Evolutionary conservation across 306 rosid species (phyloP).

Genomic region (Vicia faba): DNA sequence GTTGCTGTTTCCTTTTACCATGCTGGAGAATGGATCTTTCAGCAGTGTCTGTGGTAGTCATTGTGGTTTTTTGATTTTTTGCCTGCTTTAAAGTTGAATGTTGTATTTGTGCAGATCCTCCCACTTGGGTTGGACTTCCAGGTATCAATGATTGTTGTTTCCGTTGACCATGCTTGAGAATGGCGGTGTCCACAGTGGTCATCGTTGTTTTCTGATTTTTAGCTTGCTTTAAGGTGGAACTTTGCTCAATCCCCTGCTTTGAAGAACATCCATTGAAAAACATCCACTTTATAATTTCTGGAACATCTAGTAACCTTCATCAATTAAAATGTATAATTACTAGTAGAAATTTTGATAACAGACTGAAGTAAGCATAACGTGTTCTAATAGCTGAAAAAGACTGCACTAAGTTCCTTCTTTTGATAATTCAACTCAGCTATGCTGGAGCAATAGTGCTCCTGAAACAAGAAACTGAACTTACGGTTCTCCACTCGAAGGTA

Average conservation of each 20-base stretch:
- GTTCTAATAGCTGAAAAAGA: neutral
- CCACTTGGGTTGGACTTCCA: too few species aligned
- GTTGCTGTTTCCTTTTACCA: neutral
- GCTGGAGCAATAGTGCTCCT: neutral
- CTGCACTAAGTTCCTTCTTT: neutral
- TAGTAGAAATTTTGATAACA: neutral
- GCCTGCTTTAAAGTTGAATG: neutral
- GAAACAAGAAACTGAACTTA: constrained; percentile 43
- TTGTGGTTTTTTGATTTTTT: neutral
- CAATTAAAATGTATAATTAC: neutral
- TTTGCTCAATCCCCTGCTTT: neutral
- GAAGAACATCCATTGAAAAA: neutral
- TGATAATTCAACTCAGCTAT: neutral
- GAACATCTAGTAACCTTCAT: neutral
- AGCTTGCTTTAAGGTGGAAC: neutral
- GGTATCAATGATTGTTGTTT: neutral
- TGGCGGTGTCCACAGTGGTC: neutral
- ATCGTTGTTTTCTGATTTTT: neutral
- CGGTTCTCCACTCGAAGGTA: constrained; percentile 74
- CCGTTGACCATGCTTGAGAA: neutral
- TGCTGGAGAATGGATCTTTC: neutral
- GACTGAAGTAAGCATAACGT: neutral
- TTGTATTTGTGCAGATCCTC: neutral
- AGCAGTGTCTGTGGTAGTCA: neutral
- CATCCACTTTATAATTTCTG: constrained; percentile 1